phyloP scores from a whole-genome alignment of 345 rosid species.

The Conringia planisiliqua region DNA sequence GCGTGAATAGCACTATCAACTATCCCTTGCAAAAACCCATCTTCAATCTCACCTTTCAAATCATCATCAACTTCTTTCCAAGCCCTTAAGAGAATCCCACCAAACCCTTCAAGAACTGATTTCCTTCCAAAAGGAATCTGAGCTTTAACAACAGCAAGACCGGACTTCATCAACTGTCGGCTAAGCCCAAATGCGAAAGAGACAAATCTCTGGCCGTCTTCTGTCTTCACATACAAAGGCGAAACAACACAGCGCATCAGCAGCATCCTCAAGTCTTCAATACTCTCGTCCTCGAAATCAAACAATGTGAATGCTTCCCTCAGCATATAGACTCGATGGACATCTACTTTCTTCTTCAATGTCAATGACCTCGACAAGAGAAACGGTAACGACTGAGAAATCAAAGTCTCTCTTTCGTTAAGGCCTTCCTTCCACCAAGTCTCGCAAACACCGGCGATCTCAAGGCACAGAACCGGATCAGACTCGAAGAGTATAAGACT shows the following conservation, averaged over 20 bases:
- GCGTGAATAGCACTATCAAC: constrained; percentile 76
- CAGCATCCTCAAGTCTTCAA: constrained; percentile 71
- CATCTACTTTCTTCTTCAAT: constrained; percentile 78
- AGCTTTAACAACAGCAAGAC: constrained; percentile 72
- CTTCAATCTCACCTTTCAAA: constrained; percentile 64
- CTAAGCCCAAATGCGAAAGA: constrained; percentile 76
- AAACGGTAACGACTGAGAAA: constrained; percentile 80
- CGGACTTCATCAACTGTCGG: constrained; percentile 67
- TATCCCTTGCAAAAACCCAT: constrained; percentile 64
- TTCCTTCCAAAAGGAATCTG: constrained; percentile 88
- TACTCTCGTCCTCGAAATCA: constrained; percentile 88
- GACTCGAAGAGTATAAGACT: constrained; percentile 66
- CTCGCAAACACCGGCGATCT: constrained; percentile 74
- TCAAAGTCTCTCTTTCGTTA: constrained; percentile 51
- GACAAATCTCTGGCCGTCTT: constrained; percentile 77
- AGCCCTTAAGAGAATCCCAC: constrained; percentile 67
- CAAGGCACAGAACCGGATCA: constrained; percentile 51
- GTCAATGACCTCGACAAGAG: constrained; percentile 73
- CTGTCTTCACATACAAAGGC: constrained; percentile 71
- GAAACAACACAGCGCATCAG: constrained; percentile 75
- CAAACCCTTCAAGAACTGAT: constrained; percentile 86
- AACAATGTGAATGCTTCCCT: constrained; percentile 74
- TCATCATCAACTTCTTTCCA: constrained; percentile 71
- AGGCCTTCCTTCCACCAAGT: constrained; percentile 73
- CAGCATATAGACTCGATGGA: constrained; percentile 63